Evolutionary conservation across 768 basidiomycete genomes (phyloP).

Genomic region (Termitomyces sp.): DNA sequence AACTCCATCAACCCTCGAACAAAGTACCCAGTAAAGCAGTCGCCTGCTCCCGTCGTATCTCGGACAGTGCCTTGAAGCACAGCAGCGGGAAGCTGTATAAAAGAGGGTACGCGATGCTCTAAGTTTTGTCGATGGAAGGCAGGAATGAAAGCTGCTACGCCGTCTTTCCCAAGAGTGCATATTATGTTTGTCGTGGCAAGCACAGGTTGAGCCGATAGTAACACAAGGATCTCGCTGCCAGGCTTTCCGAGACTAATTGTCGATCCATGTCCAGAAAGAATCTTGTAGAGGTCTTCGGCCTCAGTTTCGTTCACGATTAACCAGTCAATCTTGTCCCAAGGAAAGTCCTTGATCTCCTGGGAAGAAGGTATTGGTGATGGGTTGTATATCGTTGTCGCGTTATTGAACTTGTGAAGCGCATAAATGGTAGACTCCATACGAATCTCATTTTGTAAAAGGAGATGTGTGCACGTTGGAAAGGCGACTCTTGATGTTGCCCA

Average conservation of each 20-base stretch:
- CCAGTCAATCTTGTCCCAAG: conserved; percentile 50
- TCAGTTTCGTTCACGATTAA: conserved; percentile 54
- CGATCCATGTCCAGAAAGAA: conserved; percentile 13
- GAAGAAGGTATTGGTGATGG: conserved; percentile 50
- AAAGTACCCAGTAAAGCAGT: conserved; percentile 61
- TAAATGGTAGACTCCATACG: conserved; percentile 35
- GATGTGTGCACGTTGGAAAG: conserved; percentile 38
- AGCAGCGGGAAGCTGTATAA: conserved; percentile 43
- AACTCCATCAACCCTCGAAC: conserved; percentile 49
- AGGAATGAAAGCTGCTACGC: conserved; percentile 41
- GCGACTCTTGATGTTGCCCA: conserved; percentile 17
- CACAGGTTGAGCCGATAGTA: conserved; percentile 18
- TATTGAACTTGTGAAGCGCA: conserved; percentile 22
- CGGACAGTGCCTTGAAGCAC: conserved; percentile 30
- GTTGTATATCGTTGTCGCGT: conserved; percentile 40
- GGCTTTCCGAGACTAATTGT: conserved; percentile 6
- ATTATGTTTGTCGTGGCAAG: conserved; percentile 41
- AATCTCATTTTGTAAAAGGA: conserved; percentile 61
- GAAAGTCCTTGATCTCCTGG: conserved; percentile 36
- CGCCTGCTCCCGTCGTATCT: conserved; percentile 63
- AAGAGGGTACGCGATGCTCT: conserved; percentile 14
- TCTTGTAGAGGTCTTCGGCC: conserved; percentile 30
- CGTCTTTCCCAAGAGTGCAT: conserved; percentile 50
- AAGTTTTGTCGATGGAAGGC: conserved; percentile 18
- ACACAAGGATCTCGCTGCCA: conserved; percentile 11